These are phyloP conservation scores for Marasmius tenuissimus DNA, from an alignment of 1,284 basidiomycete genomes.

Conservation along the genomic window DNA sequence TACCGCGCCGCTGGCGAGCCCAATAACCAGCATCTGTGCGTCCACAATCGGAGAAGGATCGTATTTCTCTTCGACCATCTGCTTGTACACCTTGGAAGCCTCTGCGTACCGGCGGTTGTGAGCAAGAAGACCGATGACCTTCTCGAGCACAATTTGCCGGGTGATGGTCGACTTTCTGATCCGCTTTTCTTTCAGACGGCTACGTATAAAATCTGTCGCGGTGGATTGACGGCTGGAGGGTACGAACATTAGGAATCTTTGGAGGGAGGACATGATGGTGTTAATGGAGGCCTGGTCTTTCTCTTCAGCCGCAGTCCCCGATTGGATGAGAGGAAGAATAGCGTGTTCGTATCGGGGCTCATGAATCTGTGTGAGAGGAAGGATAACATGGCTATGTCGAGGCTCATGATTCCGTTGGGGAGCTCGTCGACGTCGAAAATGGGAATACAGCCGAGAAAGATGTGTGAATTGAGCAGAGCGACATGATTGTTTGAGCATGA, in stretches of 20 bases:
- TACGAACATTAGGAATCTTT: not conserved
- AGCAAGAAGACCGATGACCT: constrained; percentile 35
- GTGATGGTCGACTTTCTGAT: not conserved
- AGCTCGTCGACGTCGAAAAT: too few relatives aligned
- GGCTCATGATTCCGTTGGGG: too few relatives aligned
- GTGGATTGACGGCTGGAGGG: not conserved
- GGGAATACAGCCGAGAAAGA: too few relatives aligned
- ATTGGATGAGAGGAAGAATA: not conserved
- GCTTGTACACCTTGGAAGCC: constrained; percentile 39
- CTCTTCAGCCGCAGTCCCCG: not conserved
- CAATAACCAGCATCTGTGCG: constrained; percentile 39
- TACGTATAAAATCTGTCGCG: constrained; percentile 1
- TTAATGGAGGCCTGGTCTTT: not conserved
- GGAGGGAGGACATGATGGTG: not conserved
- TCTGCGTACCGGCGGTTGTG: constrained; percentile 30
- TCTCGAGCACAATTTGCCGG: constrained; percentile 27
- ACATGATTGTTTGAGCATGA: too few relatives aligned
- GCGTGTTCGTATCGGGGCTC: not conserved
- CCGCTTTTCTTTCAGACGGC: not conserved
- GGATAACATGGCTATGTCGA: too few relatives aligned
- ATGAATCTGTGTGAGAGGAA: too few relatives aligned
- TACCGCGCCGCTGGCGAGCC: constrained; percentile 16
- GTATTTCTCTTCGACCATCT: constrained; percentile 42
- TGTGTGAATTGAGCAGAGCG: too few relatives aligned
- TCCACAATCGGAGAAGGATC: constrained; percentile 35